phyloP scores from a whole-genome alignment of 495 filamentous ascomycete species.

The Bombardia bombarda region DNA sequence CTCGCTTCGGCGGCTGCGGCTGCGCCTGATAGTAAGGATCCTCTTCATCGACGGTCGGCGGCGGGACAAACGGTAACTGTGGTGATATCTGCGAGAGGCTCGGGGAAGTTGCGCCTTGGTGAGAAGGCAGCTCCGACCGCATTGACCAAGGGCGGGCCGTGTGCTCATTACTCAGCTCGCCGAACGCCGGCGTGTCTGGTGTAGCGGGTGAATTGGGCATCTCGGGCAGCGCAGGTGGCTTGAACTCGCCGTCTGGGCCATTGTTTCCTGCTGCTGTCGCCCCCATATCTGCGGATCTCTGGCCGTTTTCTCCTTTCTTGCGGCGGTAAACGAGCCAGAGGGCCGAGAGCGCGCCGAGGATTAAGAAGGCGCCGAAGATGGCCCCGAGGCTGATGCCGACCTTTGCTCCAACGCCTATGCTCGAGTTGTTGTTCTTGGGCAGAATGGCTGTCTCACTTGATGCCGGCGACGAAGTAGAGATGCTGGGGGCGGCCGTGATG shows the following conservation, averaged over 20 bases:
- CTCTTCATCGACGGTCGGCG: no score
- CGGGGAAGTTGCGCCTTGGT: no score
- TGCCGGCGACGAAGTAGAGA: background rate
- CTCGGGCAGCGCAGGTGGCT: background rate
- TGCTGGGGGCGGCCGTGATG: background rate
- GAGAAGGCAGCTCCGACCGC: background rate
- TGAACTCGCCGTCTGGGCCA: background rate
- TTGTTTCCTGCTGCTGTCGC: no score
- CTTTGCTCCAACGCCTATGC: conserved; percentile 10
- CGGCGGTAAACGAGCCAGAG: conserved; percentile 10
- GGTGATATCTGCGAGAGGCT: no score
- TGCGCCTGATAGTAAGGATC: no score
- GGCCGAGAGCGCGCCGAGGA: conserved; percentile 9
- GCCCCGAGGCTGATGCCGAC: conserved; percentile 16
- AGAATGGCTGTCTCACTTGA: background rate
- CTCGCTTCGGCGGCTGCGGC: no score
- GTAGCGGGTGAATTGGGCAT: background rate
- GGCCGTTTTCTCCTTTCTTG: no score
- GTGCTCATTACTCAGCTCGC: background rate
- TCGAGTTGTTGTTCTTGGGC: background rate
- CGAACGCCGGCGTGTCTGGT: background rate
- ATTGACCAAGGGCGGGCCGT: background rate
- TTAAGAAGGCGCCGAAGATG: conserved; percentile 3
- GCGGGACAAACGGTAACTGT: no score
- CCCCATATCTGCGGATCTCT: no score